A percentile compares a stretch with the other conserved stretches of the same genome.
phyloP scores from a whole-genome alignment of 169 alveolate species.

The Plasmodium adleri region DNA sequence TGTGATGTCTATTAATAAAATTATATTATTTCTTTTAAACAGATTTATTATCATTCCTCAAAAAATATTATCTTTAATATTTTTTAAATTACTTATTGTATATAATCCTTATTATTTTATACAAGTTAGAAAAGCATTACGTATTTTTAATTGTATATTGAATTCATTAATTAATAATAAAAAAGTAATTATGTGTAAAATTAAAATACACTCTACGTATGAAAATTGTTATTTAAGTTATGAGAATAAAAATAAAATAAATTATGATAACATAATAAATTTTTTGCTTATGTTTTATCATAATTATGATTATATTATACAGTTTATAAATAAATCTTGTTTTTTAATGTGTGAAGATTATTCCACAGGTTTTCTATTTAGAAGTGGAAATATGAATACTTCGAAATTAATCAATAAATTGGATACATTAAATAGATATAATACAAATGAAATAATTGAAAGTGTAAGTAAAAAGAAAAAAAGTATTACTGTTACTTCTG shows the following conservation, averaged over 20 bases:
- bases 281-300: constrained; percentile 44
- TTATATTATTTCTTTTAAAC: constrained; percentile 48
- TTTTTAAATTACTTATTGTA: constrained; percentile 65
- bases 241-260: constrained; percentile 69
- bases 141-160: constrained; percentile 35
- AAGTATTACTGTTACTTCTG: too few relatives aligned
- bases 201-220: constrained; percentile 51
- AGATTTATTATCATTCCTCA: constrained; percentile 70
- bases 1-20: constrained; percentile 67
- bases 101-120: constrained; percentile 68
- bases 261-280: constrained; percentile 56
- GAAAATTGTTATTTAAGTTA: constrained; percentile 71
- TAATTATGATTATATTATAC: constrained; percentile 62
- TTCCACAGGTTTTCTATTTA: constrained; percentile 24
- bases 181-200: constrained; percentile 57
- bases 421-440: too few relatives aligned
- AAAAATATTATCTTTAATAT: constrained; percentile 47
- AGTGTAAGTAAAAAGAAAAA: too few relatives aligned
- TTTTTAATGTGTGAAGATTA: constrained; percentile 74
- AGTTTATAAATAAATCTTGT: constrained; percentile 66
- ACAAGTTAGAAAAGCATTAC: constrained; percentile 67
- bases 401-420: too few relatives aligned
- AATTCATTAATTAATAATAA: constrained; percentile 31
- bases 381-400: constrained; percentile 7
- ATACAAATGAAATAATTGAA: too few relatives aligned